Base-by-base conservation (phyloP, 345 rosid species). In the Jatropha curcas region DNA sequence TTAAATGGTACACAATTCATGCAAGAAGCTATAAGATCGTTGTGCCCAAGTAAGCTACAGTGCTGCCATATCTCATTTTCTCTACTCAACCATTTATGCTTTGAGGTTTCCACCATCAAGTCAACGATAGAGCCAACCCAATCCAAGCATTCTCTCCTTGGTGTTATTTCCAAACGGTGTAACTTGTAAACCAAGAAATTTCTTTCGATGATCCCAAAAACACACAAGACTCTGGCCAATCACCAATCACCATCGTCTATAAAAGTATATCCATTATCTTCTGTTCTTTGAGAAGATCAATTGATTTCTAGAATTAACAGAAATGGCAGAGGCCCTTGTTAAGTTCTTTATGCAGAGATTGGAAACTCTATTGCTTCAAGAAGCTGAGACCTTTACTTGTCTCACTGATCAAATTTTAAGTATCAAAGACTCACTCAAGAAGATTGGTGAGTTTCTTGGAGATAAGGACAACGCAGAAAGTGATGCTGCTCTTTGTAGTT, bases 241-340 rank as follows among this genome's bases (percentile, higher is more conserved):
- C 25, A 62, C 28, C 10, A n/a, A n/a, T n/a, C n/a, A n/a, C n/a
- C n/a, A n/a, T n/a, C n/a, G n/a, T n/a, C n/a, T n/a, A n/a, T n/a
- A n/a, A n/a, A n/a, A n/a, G n/a, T n/a, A n/a, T n/a, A n/a, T 69
- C 41, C 33, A 1, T 0, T 28, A 39, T 56, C 22, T 31, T 41
- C 53, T 30, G 10, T 19, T 60, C 45, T 71, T 46, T 28, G 31
- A 48, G 48, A 16, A 61, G 28, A 66, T 22, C 43, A 25, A 20
- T 28, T 60, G 4, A 51, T 55, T 43, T 45, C 27, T 62, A 20
- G 24, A 71, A 33, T 22, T 67, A 17, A 43, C 28, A 22, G 35
- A 50, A 48, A 83, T 83, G 86, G 74, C 82, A 24, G 75, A 72
- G 71, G 82, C 74, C 51, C 17, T 53, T 16, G 71, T 78, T 20